A percentile compares a stretch with the other conserved stretches of the same genome.
phyloP scores from a whole-genome alignment of 768 basidiomycete genomes.

The Lactarius akahatsu region DNA sequence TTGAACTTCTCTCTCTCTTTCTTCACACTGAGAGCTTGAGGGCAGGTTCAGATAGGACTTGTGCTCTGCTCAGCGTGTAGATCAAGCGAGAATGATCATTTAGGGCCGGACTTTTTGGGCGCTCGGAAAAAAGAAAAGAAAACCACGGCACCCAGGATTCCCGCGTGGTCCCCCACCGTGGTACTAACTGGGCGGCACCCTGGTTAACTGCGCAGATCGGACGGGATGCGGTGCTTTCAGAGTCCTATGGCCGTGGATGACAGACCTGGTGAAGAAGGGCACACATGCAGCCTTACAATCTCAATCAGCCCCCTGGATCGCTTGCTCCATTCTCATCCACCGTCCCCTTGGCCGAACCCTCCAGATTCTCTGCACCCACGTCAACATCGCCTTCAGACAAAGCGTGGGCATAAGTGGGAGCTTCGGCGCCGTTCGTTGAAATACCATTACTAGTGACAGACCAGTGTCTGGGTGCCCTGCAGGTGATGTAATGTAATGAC shows the following conservation, averaged over 20 bases:
- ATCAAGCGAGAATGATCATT: neutral
- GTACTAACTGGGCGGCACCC: conserved; percentile 63
- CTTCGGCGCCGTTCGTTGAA: no score
- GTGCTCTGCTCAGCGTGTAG: neutral
- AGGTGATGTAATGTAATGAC: no score
- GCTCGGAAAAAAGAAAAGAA: conserved; percentile 29
- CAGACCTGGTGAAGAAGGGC: neutral
- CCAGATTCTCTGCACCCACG: no score
- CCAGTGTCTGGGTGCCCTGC: no score
- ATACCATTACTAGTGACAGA: no score
- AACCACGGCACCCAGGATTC: conserved; percentile 48
- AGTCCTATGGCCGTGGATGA: conserved; percentile 36
- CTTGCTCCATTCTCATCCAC: no score
- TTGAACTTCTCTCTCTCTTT: conserved; percentile 45
- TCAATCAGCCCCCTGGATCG: no score
- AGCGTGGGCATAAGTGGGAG: no score
- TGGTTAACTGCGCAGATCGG: conserved; percentile 65
- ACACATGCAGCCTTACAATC: no score
- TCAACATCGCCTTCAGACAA: no score
- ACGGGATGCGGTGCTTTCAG: conserved; percentile 58
- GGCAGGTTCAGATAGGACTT: conserved; percentile 38
- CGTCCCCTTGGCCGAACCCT: no score
- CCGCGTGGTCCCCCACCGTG: conserved; percentile 64
- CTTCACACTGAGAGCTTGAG: conserved; percentile 39
- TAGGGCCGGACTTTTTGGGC: conserved; percentile 8